Evolutionary conservation across 1,284 basidiomycete species (phyloP).

Genomic region (Leccinum laetum): DNA sequence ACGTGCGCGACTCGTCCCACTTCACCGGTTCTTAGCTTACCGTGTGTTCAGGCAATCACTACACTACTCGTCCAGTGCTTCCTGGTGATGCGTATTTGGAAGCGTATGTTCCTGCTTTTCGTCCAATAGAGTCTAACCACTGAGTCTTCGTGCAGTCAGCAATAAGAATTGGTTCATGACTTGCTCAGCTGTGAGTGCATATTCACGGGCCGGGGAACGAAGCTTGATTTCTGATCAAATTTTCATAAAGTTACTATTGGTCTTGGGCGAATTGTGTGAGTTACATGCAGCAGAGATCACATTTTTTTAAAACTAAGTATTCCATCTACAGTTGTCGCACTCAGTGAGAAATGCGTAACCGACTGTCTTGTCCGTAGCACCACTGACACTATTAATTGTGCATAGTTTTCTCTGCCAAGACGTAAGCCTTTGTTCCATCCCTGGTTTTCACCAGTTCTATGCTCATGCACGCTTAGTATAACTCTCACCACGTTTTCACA

Average conservation of each 20-base stretch:
- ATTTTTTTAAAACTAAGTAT: slow-evolving; percentile 2
- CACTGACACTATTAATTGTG: slow-evolving; percentile 1
- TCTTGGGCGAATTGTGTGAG: slow-evolving; percentile 54
- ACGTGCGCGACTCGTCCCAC: slow-evolving; percentile 14
- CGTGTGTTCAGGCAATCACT: slow-evolving; percentile 24
- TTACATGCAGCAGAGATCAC: not conserved
- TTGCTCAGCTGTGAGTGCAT: slow-evolving; percentile 10
- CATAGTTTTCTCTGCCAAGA: slow-evolving; percentile 39
- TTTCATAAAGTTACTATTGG: slow-evolving; percentile 28
- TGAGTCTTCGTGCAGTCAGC: slow-evolving; percentile 23
- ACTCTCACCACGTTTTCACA: slow-evolving; percentile 40
- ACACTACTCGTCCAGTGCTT: slow-evolving; percentile 38
- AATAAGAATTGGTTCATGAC: slow-evolving; percentile 18
- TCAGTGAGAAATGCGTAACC: slow-evolving; percentile 13
- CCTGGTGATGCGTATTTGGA: slow-evolving; percentile 29
- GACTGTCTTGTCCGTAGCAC: not conserved
- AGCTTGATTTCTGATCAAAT: not conserved
- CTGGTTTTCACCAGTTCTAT: not conserved
- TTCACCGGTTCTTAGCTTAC: not conserved
- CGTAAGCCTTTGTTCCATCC: slow-evolving; percentile 33
- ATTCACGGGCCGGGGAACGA: not conserved
- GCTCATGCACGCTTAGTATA: slow-evolving; percentile 22
- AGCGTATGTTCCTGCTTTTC: slow-evolving; percentile 15
- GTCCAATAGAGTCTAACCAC: too few species aligned
- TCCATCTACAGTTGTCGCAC: slow-evolving; percentile 10